Evolutionary conservation across 2,329 filamentous ascomycete genomes (phyloP).

Genomic region (Penicillium sp.): DNA sequence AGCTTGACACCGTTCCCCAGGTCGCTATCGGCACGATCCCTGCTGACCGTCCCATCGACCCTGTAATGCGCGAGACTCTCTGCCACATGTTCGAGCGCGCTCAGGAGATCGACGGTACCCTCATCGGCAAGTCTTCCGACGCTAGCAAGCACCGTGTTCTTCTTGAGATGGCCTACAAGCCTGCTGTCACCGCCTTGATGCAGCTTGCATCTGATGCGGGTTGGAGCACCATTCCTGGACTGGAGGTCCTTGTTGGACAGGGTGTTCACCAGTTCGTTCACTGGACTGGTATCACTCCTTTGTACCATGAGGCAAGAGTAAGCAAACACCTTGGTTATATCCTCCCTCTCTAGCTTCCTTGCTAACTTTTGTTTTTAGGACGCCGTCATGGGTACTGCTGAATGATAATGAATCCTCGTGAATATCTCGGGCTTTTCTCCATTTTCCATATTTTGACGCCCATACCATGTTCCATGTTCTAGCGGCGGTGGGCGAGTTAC

Average conservation of each 20-base stretch:
- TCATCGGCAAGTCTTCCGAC: slow-evolving; percentile 33
- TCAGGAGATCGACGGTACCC: slow-evolving; percentile 46
- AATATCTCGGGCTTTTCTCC: neutral
- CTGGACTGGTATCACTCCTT: slow-evolving; percentile 22
- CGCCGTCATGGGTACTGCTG: slow-evolving; percentile 26
- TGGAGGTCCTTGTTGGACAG: slow-evolving; percentile 87
- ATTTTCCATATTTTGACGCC: slow-evolving; percentile 2
- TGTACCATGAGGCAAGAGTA: slow-evolving; percentile 65
- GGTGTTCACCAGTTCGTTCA: slow-evolving; percentile 64
- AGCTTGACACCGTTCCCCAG: slow-evolving; percentile 55
- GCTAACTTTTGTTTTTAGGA: slow-evolving; percentile 17
- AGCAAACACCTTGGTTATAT: slow-evolving; percentile 19
- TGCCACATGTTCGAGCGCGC: slow-evolving; percentile 50
- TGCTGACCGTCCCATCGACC: slow-evolving; percentile 78
- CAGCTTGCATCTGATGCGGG: slow-evolving; percentile 71
- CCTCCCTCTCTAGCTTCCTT: neutral
- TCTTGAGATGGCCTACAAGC: slow-evolving; percentile 96
- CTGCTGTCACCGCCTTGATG: slow-evolving; percentile 78
- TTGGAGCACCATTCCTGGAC: slow-evolving; percentile 80
- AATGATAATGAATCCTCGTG: slow-evolving; percentile 8
- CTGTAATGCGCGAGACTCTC: slow-evolving; percentile 64
- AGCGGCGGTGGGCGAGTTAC: neutral
- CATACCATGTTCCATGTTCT: slow-evolving; percentile 2
- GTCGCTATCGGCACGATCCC: slow-evolving; percentile 90
- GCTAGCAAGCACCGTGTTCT: slow-evolving; percentile 57